Percentiles rank a stretch among this genome's conserved stretches.
Conservation (phyloP, 345 rosid genomes). For the Gossypium turneri region DNA sequence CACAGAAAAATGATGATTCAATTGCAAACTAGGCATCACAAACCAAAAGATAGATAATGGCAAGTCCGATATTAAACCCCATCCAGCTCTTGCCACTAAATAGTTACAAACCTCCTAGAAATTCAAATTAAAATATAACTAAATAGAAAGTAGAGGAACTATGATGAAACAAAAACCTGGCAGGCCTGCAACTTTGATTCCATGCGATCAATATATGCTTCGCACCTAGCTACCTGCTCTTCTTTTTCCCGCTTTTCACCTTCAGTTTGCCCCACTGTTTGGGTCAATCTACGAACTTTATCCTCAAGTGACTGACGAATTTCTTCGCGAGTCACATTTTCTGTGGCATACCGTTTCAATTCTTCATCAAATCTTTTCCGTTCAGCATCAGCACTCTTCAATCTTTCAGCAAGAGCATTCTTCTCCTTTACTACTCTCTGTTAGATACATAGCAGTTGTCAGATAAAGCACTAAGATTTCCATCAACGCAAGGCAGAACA, state of each 20-base stretch:
- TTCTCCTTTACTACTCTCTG: conserved; percentile 95
- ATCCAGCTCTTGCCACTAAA: background rate
- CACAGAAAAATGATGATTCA: background rate
- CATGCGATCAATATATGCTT: conserved; percentile 93
- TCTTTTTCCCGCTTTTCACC: conserved; percentile 94
- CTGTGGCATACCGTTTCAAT: conserved; percentile 75
- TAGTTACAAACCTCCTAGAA: background rate
- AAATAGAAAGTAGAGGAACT: background rate
- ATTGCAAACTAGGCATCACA: background rate
- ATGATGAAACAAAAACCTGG: conserved; percentile 52
- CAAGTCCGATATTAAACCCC: background rate
- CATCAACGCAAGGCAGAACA: conserved; percentile 6
- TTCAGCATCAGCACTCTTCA: conserved; percentile 83
- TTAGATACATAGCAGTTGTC: conserved; percentile 20
- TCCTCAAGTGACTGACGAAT: conserved; percentile 84
- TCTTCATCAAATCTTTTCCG: conserved; percentile 93
- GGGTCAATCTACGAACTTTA: conserved; percentile 74
- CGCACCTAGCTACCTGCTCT: conserved; percentile 86
- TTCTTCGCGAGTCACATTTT: conserved; percentile 83
- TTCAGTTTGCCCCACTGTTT: conserved; percentile 87
- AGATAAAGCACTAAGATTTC: conserved; percentile 11
- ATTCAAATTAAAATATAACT: background rate
- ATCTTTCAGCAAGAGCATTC: conserved; percentile 83
- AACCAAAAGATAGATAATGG: background rate
- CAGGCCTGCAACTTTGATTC: conserved; percentile 79